Base-by-base conservation (phyloP, 228 moss, liverwort and hornwort genomes). In the Sphagnum magellanicum region DNA sequence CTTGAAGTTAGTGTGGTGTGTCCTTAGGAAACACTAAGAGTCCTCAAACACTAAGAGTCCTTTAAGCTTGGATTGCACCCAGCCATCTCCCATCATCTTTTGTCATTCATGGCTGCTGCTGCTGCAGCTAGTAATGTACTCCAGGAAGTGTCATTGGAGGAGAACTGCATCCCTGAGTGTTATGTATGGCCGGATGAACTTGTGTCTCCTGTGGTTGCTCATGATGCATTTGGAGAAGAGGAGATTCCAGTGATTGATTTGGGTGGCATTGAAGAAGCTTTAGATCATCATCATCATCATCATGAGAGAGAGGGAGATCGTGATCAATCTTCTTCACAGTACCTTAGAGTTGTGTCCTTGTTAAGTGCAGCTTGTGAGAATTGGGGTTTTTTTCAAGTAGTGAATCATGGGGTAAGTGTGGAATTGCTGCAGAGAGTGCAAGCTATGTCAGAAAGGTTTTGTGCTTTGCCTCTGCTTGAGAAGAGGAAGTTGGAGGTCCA, bases 331-430 rank as follows among this genome's bases (percentile, higher is more conserved):
- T 32, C 32, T 32, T 32, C 8, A n/a, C 58, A 48, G 52, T 65
- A 57, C 9, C 32, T 47, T 59, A 48, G 52, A 48, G 5, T 71
- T 4, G 47, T 63, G n/a, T 59, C 48, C 48, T 65, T 64, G 51
- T 55, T 79, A 14, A 60, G 67, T 8, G 71, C 60, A 0, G 85
- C 85, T 12, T 83, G 81, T 49, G 81, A 61, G 57, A 79, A 52
- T 48, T 92, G 84, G 85, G 90, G 88, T 0, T 90, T 92, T 67
- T 92, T 92, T 60, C 86, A 88, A 50, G 81, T 84, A 68, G 80
- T 88, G 62, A 92, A 92, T 61, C 92, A 92, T 48, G 79, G 88
- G 1, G 72, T 92, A 49, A 74, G 64, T 15, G 49, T 13, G 17
- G 72, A 73, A 64, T 63, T 88, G 51, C 47, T 92, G 49, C 68